A percentile compares a stretch with the other conserved stretches of the same genome.
phyloP scores from a whole-genome alignment of 805 yeast species.

The Citeromyces nyonsensis region DNA sequence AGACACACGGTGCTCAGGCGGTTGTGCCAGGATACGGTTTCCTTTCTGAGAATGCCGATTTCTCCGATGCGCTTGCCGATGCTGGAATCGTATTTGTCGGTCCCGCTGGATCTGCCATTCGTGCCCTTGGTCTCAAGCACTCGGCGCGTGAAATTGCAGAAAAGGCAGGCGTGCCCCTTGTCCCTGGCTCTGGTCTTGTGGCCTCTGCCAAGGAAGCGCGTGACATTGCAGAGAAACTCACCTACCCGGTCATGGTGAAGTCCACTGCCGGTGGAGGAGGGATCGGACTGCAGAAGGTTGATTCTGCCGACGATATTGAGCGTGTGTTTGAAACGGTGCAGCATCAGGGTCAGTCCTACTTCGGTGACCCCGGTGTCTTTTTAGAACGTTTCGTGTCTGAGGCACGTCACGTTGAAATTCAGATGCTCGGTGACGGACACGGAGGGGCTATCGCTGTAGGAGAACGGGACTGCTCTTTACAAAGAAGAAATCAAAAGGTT shows the following conservation, averaged over 20 bases:
- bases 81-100: conserved; percentile 91
- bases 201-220: conserved; percentile 59
- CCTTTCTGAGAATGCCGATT: conserved; percentile 90
- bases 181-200: conserved; percentile 91
- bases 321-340: conserved; percentile 80
- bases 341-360: conserved; percentile 86
- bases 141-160: conserved; percentile 92
- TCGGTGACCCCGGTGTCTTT: conserved; percentile 93
- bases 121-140: conserved; percentile 86
- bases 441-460: conserved; percentile 92
- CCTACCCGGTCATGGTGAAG: conserved; percentile 89
- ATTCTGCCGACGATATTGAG: conserved; percentile 64
- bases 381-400: conserved; percentile 88
- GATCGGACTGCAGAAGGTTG: conserved; percentile 91
- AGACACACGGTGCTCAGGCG: conserved; percentile 77
- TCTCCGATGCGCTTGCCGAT: conserved; percentile 70
- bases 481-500: conserved; percentile 91
- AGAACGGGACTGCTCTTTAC: conserved; percentile 95
- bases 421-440: conserved; percentile 89
- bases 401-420: conserved; percentile 93
- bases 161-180: conserved; percentile 86
- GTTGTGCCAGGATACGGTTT: conserved; percentile 97
- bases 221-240: conserved; percentile 55
- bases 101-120: conserved; percentile 89
- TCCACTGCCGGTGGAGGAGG: conserved; percentile 99